Percentiles rank a stretch among this genome's conserved stretches.
Conservation (phyloP, 441 rosid species). For the Arabidopsis lyrata region DNA sequence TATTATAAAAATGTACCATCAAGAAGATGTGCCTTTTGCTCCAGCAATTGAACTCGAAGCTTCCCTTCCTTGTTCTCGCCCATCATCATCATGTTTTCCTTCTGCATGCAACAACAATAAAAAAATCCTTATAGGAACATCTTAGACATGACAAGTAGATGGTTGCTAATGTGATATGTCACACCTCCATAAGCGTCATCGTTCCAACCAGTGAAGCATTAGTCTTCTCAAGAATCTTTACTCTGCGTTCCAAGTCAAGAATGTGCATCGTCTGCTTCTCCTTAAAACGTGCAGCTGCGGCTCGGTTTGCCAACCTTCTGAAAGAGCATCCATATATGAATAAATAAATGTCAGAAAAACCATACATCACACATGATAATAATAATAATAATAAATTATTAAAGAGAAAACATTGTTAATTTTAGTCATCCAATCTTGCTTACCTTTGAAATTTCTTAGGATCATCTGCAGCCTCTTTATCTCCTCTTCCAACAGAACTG, state of each 20-base stretch:
- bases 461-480: rapidly evolving
- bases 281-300: conserved; percentile 81
- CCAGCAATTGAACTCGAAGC: not conserved
- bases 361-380: not conserved
- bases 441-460: not conserved
- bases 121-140: not conserved
- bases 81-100: not conserved
- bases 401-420: not conserved
- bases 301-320: conserved; percentile 81
- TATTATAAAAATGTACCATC: not conserved
- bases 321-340: not conserved
- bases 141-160: not conserved
- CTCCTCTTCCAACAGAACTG: not conserved
- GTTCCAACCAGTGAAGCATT: conserved; percentile 48
- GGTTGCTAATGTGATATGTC: not conserved
- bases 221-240: conserved; percentile 64
- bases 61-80: not conserved
- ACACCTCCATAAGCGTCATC: not conserved
- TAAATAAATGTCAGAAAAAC: not conserved
- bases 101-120: not conserved
- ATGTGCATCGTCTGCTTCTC: conserved; percentile 61
- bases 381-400: not conserved
- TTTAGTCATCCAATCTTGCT: not conserved
- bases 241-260: conserved; percentile 62
- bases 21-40: not conserved